Conservation (phyloP, 2,329 filamentous ascomycete genomes). For the Lasiodiplodia sp. region DNA sequence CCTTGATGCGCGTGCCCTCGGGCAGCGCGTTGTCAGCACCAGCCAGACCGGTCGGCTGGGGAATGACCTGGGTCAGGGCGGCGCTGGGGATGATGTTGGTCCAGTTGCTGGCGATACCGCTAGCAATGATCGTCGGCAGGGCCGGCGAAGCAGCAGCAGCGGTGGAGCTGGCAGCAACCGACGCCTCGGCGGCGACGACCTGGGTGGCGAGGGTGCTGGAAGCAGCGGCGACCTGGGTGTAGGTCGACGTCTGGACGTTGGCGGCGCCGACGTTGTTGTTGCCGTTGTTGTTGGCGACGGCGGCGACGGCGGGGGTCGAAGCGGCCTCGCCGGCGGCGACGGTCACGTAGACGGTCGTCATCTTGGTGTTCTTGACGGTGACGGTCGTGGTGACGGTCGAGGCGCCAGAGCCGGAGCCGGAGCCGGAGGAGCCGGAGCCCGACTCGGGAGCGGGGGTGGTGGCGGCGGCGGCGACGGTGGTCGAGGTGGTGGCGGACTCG, state of each 20-base stretch:
- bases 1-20: background rate
- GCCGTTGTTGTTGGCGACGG: slow-evolving; percentile 2
- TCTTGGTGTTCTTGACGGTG: slow-evolving; percentile 11
- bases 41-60: background rate
- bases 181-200: slow-evolving; percentile 12
- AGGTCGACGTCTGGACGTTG: background rate
- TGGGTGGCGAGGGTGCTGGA: slow-evolving; percentile 6
- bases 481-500: background rate
- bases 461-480: background rate
- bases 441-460: background rate
- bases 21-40: background rate
- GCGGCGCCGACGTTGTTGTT: slow-evolving; percentile 1
- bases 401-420: background rate
- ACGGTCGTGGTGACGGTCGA: slow-evolving; percentile 13
- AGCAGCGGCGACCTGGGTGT: background rate
- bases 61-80: slow-evolving; percentile 16
- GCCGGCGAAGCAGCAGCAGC: background rate
- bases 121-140: background rate
- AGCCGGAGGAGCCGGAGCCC: background rate
- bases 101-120: slow-evolving; percentile 21
- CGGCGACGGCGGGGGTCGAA: background rate
- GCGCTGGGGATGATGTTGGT: slow-evolving; percentile 19
- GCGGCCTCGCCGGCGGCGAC: background rate
- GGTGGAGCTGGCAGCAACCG: too few relatives aligned
- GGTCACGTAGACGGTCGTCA: slow-evolving; percentile 24